These are phyloP conservation scores for Naganishia vishniacii DNA, from an alignment of 768 basidiomycete species.

Conservation along the genomic window DNA sequence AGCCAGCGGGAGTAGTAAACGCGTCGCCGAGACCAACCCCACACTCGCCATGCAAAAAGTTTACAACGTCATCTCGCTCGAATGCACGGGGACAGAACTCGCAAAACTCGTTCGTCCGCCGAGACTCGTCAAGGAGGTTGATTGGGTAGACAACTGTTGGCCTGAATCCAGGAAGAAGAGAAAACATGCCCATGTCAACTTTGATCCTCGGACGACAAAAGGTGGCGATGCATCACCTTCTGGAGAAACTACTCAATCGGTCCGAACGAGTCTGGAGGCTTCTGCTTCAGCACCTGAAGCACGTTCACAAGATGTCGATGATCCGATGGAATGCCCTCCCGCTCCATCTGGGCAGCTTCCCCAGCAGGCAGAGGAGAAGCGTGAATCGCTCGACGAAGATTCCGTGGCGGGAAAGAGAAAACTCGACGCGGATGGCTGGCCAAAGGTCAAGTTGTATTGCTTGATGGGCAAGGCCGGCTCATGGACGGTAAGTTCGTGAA, in stretches of 20 bases:
- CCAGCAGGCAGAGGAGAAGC: background rate
- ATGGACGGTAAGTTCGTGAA: conserved; percentile 71
- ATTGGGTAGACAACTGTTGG: conserved; percentile 98
- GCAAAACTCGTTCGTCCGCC: conserved; percentile 76
- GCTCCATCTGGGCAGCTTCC: background rate
- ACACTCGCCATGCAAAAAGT: conserved; percentile 58
- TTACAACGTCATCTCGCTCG: conserved; percentile 89
- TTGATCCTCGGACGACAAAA: conserved; percentile 16
- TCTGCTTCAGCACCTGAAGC: background rate
- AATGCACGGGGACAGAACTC: conserved; percentile 79
- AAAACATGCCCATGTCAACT: conserved; percentile 20
- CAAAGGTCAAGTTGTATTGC: conserved; percentile 93
- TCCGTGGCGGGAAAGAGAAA: conserved; percentile 10
- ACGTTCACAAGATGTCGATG: background rate
- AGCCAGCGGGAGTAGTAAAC: background rate
- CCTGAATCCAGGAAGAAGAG: conserved; percentile 59
- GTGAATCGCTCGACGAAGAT: background rate
- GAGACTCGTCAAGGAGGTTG: conserved; percentile 69
- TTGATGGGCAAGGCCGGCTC: conserved; percentile 89
- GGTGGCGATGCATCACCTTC: background rate
- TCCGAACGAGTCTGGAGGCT: background rate
- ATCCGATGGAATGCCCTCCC: conserved; percentile 3
- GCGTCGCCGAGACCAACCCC: background rate
- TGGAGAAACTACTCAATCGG: background rate
- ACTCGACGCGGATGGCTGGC: conserved; percentile 46